Evolutionary conservation across 768 basidiomycete genomes (phyloP), one percentile per base, ranked within the genome.

Genomic region (Leccinum disarticulatum): DNA sequence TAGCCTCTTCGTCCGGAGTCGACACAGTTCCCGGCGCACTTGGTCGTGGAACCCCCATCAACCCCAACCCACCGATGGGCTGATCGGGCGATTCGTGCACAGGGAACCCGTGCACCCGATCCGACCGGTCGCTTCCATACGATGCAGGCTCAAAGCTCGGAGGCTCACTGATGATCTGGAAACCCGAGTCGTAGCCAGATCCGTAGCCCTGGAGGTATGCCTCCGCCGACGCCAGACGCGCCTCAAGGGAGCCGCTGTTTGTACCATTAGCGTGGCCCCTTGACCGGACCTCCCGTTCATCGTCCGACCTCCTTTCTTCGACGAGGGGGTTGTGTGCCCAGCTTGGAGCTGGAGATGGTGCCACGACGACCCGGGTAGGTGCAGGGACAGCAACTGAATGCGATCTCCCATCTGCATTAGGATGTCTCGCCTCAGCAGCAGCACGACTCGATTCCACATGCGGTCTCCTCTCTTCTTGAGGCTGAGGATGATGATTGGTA

Each of bases 171-270:
- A 55, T 52, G 3, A 73, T 57, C 8, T 66, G 66, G 25, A 73
- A 60, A 3, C 72, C 72, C 0, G 72, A 68, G 17, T 61, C 69
- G 36, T 76, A 77, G n/a, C 77, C 77, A 10, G 61, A 64, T 17
- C 71, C 74, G 36, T 72, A 78, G 15, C 77, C 77, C 31, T 66
- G 66, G 25, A 73, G 28, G 55, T 78, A 77, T 4, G 77, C 77
- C 13, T 68, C 67, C 1, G 77, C 73, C 11, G 76, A 78, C 2
- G 75, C 73, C 56, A 64, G 69, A 55, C 62, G 73, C 49, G 63
- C 28, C 2, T 31, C 63, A 51, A 62, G 55, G 15, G 17, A 22
- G 55, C 27, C 56, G 64, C 60, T 35, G 31, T 61, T 68, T 1
- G 56, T 14, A 9, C 64, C 59, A 33, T 57, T 69, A 6, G 48